Percentiles rank a stretch among this genome's conserved stretches.
Conservation (phyloP, 169 alveolate species). For the Ichthyophthirius multifiliis region DNA sequence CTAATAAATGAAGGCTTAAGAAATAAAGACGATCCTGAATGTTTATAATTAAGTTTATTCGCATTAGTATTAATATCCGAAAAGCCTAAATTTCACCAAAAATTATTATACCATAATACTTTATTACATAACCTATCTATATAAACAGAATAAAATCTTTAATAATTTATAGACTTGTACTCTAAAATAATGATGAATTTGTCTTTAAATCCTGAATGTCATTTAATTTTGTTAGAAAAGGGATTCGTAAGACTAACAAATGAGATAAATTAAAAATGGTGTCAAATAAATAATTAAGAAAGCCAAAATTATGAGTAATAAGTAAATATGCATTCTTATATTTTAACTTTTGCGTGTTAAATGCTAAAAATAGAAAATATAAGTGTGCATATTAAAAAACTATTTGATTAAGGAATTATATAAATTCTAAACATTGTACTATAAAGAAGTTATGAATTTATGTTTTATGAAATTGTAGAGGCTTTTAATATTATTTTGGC, state of each 20-base stretch:
- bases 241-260: slow-evolving; percentile 13
- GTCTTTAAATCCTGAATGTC: slow-evolving; percentile 19
- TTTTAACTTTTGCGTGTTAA: slow-evolving; percentile 23
- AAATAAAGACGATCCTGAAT: slow-evolving; percentile 33
- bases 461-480: slow-evolving; percentile 26
- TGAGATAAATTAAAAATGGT: neutral
- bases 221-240: slow-evolving; percentile 3
- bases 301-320: neutral
- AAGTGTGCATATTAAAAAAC: slow-evolving; percentile 2
- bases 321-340: slow-evolving; percentile 18
- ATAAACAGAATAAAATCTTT: neutral
- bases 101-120: slow-evolving; percentile 5
- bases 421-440: slow-evolving; percentile 8
- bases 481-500: slow-evolving; percentile 20
- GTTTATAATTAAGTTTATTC: slow-evolving; percentile 27
- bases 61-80: slow-evolving; percentile 31
- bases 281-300: neutral
- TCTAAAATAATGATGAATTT: slow-evolving; percentile 32
- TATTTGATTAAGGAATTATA: slow-evolving; percentile 27
- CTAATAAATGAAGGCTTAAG: slow-evolving; percentile 20
- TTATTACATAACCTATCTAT: slow-evolving; percentile 8
- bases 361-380: slow-evolving; percentile 23
- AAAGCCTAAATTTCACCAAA: slow-evolving; percentile 15
- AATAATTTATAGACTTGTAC: slow-evolving; percentile 16
- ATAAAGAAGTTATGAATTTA: slow-evolving; percentile 2